Evolutionary conservation across 169 alveolate genomes (phyloP).

Genomic region (Cryptosporidium sp.): DNA sequence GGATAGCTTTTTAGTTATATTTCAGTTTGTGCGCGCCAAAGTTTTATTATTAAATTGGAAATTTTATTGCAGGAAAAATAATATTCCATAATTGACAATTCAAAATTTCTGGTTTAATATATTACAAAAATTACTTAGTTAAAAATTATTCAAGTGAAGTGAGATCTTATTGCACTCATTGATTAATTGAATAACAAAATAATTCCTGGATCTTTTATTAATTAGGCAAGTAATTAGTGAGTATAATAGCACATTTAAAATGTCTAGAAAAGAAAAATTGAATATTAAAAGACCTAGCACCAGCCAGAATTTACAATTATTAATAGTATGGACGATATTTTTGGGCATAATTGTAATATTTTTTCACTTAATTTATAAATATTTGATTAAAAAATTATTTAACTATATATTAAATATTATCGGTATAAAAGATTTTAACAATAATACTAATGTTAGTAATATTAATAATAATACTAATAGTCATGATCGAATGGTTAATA

Average conservation of each 20-base stretch:
- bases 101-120: too few species aligned
- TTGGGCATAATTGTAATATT: constrained; percentile 33
- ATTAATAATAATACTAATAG: not conserved
- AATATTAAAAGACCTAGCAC: not conserved
- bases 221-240: not conserved
- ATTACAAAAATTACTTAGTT: too few species aligned
- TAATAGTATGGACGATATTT: constrained; percentile 58
- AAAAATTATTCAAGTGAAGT: not conserved
- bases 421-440: not conserved
- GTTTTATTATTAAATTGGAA: not conserved
- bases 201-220: not conserved
- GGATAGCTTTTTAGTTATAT: not conserved
- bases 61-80: not conserved
- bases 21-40: not conserved
- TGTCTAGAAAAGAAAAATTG: not conserved
- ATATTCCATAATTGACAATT: not conserved
- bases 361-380: constrained; percentile 36
- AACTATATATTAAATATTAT: not conserved
- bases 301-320: constrained; percentile 25
- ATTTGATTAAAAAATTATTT: constrained; percentile 9
- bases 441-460: not conserved
- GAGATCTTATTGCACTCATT: too few species aligned
- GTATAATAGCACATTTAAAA: not conserved
- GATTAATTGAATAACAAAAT: too few species aligned
- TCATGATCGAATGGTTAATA: not conserved